Conservation (phyloP, 495 filamentous ascomycete species). For the Rhypophila decipiens region DNA sequence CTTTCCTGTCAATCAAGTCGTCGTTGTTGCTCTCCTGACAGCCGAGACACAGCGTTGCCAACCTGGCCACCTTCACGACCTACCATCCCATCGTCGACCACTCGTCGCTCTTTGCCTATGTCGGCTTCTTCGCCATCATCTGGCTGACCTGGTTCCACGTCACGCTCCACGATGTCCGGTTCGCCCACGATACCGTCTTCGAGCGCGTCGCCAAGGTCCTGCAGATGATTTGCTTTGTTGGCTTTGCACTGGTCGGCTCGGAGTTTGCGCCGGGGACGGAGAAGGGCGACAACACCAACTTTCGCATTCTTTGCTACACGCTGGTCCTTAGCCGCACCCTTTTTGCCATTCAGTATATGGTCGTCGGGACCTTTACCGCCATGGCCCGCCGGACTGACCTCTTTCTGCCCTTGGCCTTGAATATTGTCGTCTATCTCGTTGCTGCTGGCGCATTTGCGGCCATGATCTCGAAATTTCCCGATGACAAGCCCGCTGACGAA, state of each 20-base stretch:
- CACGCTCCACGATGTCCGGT: constrained; percentile 62
- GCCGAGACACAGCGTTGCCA: constrained; percentile 36
- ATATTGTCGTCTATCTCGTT: constrained; percentile 35
- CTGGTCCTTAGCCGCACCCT: constrained; percentile 35
- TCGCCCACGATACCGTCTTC: constrained; percentile 60
- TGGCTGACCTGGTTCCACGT: constrained; percentile 72
- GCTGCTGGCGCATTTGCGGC: constrained; percentile 35
- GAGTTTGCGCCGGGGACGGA: constrained; percentile 39
- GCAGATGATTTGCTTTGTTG: constrained; percentile 58
- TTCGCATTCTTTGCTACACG: constrained; percentile 23
- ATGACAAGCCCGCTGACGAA: constrained; percentile 14
- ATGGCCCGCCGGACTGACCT: constrained; percentile 23
- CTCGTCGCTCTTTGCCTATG: constrained; percentile 18
- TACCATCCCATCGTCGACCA: constrained; percentile 40
- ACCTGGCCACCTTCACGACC: constrained; percentile 52
- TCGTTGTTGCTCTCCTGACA: neutral
- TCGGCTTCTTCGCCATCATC: constrained; percentile 39
- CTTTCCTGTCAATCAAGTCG: neutral
- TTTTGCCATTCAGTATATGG: constrained; percentile 51
- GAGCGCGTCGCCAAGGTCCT: constrained; percentile 57
- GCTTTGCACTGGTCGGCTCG: constrained; percentile 56
- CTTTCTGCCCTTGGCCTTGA: constrained; percentile 32
- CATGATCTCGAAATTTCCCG: constrained; percentile 33
- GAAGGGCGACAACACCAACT: constrained; percentile 27
- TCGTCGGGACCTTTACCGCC: constrained; percentile 37